phyloP scores from a whole-genome alignment of 2,329 filamentous ascomycete species.

The Epicoccum nigrum region DNA sequence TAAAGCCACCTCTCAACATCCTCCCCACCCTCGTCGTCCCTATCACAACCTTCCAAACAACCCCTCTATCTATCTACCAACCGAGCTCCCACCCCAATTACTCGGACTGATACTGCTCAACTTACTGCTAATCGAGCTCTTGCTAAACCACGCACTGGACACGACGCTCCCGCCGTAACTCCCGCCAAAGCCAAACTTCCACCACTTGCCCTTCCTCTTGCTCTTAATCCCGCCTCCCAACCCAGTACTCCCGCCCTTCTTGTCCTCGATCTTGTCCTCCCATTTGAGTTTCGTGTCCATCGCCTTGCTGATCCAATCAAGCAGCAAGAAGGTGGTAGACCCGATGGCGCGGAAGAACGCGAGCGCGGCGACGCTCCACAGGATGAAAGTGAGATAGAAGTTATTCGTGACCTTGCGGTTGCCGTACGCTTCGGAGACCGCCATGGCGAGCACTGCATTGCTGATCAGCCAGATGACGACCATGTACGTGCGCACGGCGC shows the following conservation, averaged over 20 bases:
- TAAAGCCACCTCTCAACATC: neutral
- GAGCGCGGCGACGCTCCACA: constrained; percentile 87
- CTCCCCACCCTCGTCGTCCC: neutral
- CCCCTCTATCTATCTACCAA: constrained; percentile 19
- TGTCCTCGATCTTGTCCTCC: constrained; percentile 43
- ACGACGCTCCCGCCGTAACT: constrained; percentile 30
- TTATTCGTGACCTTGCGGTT: constrained; percentile 76
- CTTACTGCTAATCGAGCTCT: constrained; percentile 48
- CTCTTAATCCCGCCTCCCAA: constrained; percentile 34
- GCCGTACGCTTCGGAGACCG: constrained; percentile 84
- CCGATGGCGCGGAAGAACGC: constrained; percentile 89
- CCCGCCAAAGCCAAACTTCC: constrained; percentile 25
- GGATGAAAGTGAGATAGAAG: constrained; percentile 88
- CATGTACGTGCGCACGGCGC: constrained; percentile 96
- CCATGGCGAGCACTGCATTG: constrained; percentile 93
- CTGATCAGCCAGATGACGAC: constrained; percentile 92
- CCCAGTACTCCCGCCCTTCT: constrained; percentile 33
- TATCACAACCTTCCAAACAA: too few species aligned
- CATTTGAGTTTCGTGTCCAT: constrained; percentile 82
- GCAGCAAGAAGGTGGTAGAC: constrained; percentile 77
- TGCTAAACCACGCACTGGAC: constrained; percentile 47
- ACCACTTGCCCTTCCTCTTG: constrained; percentile 30
- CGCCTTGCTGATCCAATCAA: constrained; percentile 82
- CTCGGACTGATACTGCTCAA: constrained; percentile 41
- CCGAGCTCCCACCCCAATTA: constrained; percentile 42